A percentile compares a stretch with the other conserved stretches of the same genome.
Evolutionary conservation across 2,329 filamentous ascomycete species (phyloP).

Genomic region (Ceratocystiopsis sp.): DNA sequence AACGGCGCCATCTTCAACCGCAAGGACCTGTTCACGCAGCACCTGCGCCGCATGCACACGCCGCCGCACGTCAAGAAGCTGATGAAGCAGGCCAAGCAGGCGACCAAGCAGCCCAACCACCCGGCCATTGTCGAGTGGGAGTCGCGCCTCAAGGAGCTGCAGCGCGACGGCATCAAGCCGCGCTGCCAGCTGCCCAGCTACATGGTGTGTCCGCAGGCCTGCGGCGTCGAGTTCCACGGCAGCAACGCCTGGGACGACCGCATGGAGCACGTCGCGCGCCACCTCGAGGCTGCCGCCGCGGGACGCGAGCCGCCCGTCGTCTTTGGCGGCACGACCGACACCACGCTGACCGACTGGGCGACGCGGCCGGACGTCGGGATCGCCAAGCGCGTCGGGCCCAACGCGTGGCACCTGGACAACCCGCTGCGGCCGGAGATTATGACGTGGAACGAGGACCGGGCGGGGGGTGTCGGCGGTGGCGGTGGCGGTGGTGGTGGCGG

Average conservation of each 20-base stretch:
- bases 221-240: conserved; percentile 42
- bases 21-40: conserved; percentile 82
- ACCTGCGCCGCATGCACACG: conserved; percentile 72
- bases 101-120: conserved; percentile 15
- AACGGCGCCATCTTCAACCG: conserved; percentile 64
- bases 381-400: conserved; percentile 12
- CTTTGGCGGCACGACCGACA: conserved; percentile 23
- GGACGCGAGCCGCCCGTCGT: conserved; percentile 16
- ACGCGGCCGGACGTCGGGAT: conserved; percentile 20
- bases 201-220: conserved; percentile 46
- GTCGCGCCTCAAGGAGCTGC: conserved; percentile 35
- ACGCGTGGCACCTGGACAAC: conserved; percentile 11
- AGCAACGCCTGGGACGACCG: conserved; percentile 56
- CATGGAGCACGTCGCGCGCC: conserved; percentile 75
- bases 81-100: conserved; percentile 17
- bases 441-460: conserved; percentile 5
- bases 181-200: conserved; percentile 43
- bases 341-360: conserved; percentile 24
- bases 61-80: conserved; percentile 25
- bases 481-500: too few species aligned
- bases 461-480: too few species aligned
- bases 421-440: conserved; percentile 10
- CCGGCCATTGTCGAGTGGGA: conserved; percentile 24
- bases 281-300: conserved; percentile 44
- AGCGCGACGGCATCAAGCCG: conserved; percentile 39